Conservation (phyloP, 208 protist genomes). For the Acanthamoeba lenticulata region DNA sequence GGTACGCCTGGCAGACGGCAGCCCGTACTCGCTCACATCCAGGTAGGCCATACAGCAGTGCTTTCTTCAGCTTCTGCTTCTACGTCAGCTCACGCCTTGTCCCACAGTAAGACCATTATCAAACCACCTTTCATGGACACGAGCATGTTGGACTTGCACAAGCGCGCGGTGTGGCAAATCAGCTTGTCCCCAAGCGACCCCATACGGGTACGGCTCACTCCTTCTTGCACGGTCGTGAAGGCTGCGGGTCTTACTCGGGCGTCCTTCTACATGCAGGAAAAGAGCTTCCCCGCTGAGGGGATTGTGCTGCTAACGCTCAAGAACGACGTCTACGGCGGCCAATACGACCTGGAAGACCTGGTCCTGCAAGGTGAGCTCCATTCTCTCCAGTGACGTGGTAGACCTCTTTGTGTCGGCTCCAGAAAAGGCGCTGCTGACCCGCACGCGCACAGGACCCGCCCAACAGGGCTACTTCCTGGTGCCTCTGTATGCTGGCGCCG, state of each 20-base stretch:
- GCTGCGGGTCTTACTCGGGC: background rate
- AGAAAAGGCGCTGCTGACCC: too few species aligned
- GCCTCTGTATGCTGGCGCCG: background rate
- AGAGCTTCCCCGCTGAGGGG: background rate
- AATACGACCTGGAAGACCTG: background rate
- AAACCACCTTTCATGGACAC: background rate
- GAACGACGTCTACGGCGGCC: background rate
- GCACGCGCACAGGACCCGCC: background rate
- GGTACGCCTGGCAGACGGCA: constrained; percentile 19
- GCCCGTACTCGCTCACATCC: background rate
- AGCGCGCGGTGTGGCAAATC: background rate
- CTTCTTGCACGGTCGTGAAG: background rate
- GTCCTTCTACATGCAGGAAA: background rate
- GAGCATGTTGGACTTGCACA: background rate
- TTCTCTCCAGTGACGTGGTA: too few species aligned
- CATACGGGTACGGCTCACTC: background rate
- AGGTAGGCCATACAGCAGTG: background rate
- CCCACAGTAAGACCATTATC: background rate
- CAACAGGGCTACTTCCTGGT: background rate
- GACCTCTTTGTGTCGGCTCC: background rate
- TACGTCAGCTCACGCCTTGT: background rate
- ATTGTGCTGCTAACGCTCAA: constrained; percentile 24
- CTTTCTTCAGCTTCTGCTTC: background rate
- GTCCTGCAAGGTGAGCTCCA: background rate
- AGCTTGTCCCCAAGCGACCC: background rate